Percentiles rank a stretch among this genome's conserved stretches.
phyloP scores from a whole-genome alignment of 768 basidiomycete genomes.

The Gautieria morchelliformis region DNA sequence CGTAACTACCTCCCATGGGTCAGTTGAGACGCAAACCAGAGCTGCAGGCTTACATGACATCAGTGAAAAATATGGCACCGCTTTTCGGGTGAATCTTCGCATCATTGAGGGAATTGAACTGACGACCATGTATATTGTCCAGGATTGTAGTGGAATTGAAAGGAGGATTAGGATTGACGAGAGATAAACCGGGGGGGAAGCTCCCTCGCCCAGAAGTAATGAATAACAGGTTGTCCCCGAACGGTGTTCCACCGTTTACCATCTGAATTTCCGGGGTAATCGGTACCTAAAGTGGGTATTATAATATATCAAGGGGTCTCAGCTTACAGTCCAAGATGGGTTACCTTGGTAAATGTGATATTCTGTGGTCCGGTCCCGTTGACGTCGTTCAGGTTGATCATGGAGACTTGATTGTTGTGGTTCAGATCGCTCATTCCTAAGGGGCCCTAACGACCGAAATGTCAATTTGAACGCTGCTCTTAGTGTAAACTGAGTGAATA shows the following conservation, averaged over 20 bases:
- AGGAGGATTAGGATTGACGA: conserved; percentile 55
- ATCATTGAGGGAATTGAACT: conserved; percentile 79
- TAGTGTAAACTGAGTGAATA: not conserved
- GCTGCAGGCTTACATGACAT: conserved; percentile 40
- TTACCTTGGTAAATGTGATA: conserved; percentile 36
- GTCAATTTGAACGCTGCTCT: not conserved
- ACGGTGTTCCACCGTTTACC: conserved; percentile 63
- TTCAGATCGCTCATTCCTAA: conserved; percentile 54
- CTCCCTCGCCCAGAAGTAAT: conserved; percentile 57
- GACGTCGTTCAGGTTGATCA: conserved; percentile 51
- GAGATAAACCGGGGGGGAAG: conserved; percentile 49
- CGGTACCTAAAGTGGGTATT: conserved; percentile 34
- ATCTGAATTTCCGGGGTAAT: conserved; percentile 53
- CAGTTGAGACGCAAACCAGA: not conserved
- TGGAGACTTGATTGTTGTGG: conserved; percentile 54
- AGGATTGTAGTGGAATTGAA: conserved; percentile 60
- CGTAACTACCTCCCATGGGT: conserved; percentile 35
- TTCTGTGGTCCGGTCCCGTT: conserved; percentile 30
- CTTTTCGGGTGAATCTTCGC: conserved; percentile 60
- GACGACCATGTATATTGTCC: conserved; percentile 72
- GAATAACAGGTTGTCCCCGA: conserved; percentile 47
- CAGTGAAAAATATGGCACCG: conserved; percentile 68
- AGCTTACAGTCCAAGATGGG: conserved; percentile 9
- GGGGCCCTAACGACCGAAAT: conserved; percentile 25
- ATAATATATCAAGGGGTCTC: not conserved